A percentile compares a stretch with the other conserved stretches of the same genome.
Conservation (phyloP, 2,329 filamentous ascomycete species). For the Aschersonia sp. region DNA sequence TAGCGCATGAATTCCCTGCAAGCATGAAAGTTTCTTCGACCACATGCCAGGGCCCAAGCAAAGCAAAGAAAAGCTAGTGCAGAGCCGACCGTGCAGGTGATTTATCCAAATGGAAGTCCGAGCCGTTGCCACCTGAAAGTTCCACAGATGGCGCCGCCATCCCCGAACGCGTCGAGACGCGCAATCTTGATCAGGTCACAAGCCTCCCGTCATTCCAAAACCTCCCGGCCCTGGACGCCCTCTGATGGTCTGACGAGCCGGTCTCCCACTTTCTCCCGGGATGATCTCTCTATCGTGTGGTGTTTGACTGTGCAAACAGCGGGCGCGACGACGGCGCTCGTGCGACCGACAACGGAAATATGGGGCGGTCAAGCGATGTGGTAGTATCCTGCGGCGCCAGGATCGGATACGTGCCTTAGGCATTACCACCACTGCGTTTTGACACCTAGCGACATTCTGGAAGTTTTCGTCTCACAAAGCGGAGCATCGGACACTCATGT, state of each 20-base stretch:
- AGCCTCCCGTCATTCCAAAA: neutral
- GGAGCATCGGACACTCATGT: neutral
- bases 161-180: neutral
- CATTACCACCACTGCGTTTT: neutral
- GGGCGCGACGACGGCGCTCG: neutral
- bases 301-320: neutral
- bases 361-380: neutral
- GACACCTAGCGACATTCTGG: neutral
- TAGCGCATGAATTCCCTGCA: slow-evolving; percentile 6
- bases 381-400: neutral
- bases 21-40: neutral
- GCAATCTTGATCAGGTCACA: neutral
- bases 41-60: neutral
- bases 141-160: neutral
- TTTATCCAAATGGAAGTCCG: neutral
- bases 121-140: neutral
- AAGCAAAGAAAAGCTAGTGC: neutral
- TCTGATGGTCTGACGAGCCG: neutral
- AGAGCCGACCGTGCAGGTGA: neutral
- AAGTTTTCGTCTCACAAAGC: neutral
- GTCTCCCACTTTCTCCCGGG: neutral
- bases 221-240: too few relatives aligned
- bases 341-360: neutral
- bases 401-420: neutral
- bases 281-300: neutral